Evolutionary conservation across 108 stramenopile genomes (phyloP), one percentile per base, ranked within the genome.

Genomic region (Licmophora abbreviata): DNA sequence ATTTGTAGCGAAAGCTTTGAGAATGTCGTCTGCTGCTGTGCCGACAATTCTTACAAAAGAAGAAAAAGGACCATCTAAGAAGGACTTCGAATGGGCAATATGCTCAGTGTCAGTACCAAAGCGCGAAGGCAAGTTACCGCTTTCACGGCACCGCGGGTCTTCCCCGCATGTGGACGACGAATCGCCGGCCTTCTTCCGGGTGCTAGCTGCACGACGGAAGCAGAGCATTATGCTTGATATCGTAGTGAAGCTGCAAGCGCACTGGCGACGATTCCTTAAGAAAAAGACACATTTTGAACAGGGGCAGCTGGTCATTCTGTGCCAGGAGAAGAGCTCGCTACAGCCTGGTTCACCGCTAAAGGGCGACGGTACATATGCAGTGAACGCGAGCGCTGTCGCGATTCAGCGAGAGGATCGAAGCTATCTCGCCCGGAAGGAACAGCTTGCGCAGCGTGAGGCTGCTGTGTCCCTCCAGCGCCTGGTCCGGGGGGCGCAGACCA

Each of bases 151-250:
- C 7, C 52, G 69, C 25, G n/a, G n/a, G n/a, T n/a, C n/a, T n/a
- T n/a, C n/a, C n/a, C n/a, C n/a, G n/a, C n/a, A n/a, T n/a, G n/a
- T n/a, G n/a, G n/a, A n/a, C n/a, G n/a, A n/a, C n/a, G n/a, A n/a
- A n/a, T n/a, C n/a, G n/a, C n/a, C n/a, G n/a, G n/a, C n/a, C n/a
- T n/a, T n/a, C n/a, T n/a, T n/a, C n/a, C n/a, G n/a, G n/a, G 51
- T 76, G 36, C 59, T 76, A 35, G 50, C 60, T 37, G 57, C 76
- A 12, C 51, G 76, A 51, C 25, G 76, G 45, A 72, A 72, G 45
- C 63, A 71, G 31, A 12, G 54, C 11, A 71, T 72, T 36, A 56
- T 77, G 10, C 25, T 72, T 7, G 60, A 51, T 18, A 9, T 64
- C 11, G 38, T 77, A 15, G 50, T 69, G 15, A 26, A 46, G 27